Conservation (phyloP, 768 basidiomycete species). For the Boletus rufocinnamomeus region DNA sequence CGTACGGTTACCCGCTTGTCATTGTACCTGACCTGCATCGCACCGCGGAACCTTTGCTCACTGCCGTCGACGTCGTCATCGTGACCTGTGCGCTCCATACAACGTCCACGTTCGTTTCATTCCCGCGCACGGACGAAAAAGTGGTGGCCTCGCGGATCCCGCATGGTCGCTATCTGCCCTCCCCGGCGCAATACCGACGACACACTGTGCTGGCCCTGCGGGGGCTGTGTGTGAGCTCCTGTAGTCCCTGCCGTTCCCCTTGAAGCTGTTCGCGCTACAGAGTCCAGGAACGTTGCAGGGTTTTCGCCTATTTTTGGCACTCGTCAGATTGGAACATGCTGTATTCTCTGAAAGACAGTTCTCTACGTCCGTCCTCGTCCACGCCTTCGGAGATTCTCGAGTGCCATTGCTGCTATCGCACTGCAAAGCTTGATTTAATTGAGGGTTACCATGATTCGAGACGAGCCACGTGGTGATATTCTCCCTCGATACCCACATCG, state of each 20-base stretch:
- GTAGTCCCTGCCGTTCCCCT: constrained; percentile 7
- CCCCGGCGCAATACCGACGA: constrained; percentile 27
- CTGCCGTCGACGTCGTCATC: constrained; percentile 27
- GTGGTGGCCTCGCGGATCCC: constrained; percentile 30
- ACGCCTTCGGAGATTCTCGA: neutral
- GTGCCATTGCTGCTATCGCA: neutral
- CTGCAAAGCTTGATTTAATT: constrained; percentile 1
- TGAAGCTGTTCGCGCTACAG: constrained; percentile 19
- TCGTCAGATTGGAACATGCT: neutral
- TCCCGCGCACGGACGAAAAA: constrained; percentile 28
- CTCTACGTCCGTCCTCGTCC: neutral
- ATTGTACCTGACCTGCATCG: constrained; percentile 25
- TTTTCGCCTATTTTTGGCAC: neutral
- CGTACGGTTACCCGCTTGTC: constrained; percentile 16
- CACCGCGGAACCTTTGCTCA: constrained; percentile 15
- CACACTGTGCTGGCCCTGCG: constrained; percentile 6
- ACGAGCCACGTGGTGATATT: constrained; percentile 1
- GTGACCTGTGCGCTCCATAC: constrained; percentile 16
- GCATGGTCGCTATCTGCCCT: constrained; percentile 28
- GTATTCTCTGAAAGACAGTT: neutral
- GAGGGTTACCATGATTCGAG: constrained; percentile 1
- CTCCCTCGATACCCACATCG: constrained; percentile 21
- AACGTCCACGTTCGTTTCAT: constrained; percentile 28
- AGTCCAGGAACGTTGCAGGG: neutral
- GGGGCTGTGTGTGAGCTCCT: constrained; percentile 20